Evolutionary conservation across 306 rosid species (phyloP), one percentile per base, ranked within the genome.

Genomic region (Sindora glabra): DNA sequence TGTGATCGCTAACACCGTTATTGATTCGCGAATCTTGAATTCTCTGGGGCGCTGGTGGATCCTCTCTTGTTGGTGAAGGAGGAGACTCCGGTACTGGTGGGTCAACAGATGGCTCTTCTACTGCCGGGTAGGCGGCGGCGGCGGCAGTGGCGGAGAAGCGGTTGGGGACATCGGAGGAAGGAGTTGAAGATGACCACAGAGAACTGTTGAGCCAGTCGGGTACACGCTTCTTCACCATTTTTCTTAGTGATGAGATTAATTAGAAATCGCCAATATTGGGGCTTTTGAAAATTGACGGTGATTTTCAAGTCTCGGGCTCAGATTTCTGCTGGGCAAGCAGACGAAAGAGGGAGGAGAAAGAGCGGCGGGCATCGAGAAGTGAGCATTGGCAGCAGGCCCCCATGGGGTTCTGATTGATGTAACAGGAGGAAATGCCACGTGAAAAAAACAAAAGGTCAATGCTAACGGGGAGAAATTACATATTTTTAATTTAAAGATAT

Each of bases 201-300:
- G 97, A 84, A 55, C 91, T 94, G 78, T 94, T 94, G 66, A 94
- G 97, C 99, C 99, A 94, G 46, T 94, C 96, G 24, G 99, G 99
- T 1, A 94, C 97, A 6, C 79, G 79, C 70, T 92, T 92, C 81
- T 77, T 86, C 80, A 74, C 64, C 97, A 92, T 88, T 71, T 10
- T 19, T n/a, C n/a, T n/a, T 39, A 11, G 53, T 37, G 1, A 37
- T 14, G 29, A 62, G 68, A 62, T 12, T 29, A 9, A 10, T 62
- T 10, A 17, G 3, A 22, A 7, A n/a, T 18, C 11, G 17, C 10
- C 11, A 18, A 6, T 39, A 51, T 70, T 66, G 71, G 80, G 78
- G 84, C 46, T 74, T 59, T 15, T 16, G 10, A n/a, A 34, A 59
- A n/a, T 48, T 38, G n/a, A 10, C 14, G n/a, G n/a, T 12, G 44